A percentile compares a stretch with the other conserved stretches of the same genome.
Conservation (phyloP, 805 yeast species). For the Monosporozyma yasuniensis region DNA sequence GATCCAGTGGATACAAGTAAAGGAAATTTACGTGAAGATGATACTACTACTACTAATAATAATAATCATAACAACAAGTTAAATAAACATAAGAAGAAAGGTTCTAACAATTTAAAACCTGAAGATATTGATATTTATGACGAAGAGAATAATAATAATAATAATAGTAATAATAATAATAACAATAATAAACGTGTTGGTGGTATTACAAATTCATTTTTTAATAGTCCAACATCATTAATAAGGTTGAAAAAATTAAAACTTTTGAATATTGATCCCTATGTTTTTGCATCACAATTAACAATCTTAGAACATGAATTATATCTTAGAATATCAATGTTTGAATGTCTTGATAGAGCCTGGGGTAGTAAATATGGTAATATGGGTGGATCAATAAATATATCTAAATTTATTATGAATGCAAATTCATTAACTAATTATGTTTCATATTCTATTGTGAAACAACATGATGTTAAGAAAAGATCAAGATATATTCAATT, state of each 20-base stretch:
- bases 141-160: neutral
- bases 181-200: neutral
- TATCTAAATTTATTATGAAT: conserved; percentile 55
- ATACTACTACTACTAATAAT: neutral
- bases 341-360: conserved; percentile 67
- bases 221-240: neutral
- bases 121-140: neutral
- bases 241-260: conserved; percentile 33
- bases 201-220: neutral
- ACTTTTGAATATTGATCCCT: conserved; percentile 58
- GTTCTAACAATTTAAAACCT: neutral
- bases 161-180: neutral
- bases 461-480: conserved; percentile 50
- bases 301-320: conserved; percentile 67
- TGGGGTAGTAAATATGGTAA: conserved; percentile 65
- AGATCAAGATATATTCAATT: conserved; percentile 63
- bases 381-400: conserved; percentile 43
- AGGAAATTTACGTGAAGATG: conserved; percentile 32
- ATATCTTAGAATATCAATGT: conserved; percentile 57
- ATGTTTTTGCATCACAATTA: conserved; percentile 75
- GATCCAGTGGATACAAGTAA: conserved; percentile 43
- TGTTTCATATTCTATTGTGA: conserved; percentile 67
- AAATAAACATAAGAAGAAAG: neutral
- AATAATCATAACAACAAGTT: neutral
- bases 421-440: conserved; percentile 79